Evolutionary conservation across 2,329 filamentous ascomycete species (phyloP).

Genomic region (Cercospora sp.): DNA sequence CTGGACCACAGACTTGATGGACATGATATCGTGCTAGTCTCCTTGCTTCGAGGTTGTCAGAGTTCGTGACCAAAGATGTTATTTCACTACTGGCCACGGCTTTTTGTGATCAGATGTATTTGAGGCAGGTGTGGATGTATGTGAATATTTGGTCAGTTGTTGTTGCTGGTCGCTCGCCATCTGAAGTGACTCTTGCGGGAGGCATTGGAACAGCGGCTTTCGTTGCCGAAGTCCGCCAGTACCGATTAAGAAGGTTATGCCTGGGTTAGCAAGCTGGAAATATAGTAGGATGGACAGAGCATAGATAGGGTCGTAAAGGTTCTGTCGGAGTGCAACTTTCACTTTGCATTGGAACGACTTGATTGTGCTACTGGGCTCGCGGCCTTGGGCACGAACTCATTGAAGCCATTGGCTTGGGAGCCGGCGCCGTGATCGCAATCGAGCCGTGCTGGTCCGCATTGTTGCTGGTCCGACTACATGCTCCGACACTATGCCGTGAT

Average conservation of each 20-base stretch:
- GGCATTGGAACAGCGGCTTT: background rate
- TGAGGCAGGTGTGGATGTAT: background rate
- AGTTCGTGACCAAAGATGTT: too few species aligned
- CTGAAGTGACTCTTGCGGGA: background rate
- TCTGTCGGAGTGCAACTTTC: background rate
- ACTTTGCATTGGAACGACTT: background rate
- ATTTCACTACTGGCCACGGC: too few species aligned
- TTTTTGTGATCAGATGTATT: too few species aligned
- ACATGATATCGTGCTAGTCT: constrained; percentile 11
- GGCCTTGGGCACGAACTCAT: background rate
- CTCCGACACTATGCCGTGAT: background rate
- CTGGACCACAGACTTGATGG: constrained; percentile 47
- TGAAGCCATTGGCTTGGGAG: background rate
- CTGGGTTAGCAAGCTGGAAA: background rate
- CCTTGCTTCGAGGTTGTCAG: background rate
- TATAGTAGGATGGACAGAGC: background rate
- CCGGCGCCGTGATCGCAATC: background rate
- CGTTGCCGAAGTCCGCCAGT: constrained; percentile 9
- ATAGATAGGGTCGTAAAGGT: background rate
- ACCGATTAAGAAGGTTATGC: background rate
- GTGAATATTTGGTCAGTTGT: background rate
- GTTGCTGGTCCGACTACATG: background rate
- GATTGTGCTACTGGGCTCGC: background rate
- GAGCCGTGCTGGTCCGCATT: background rate
- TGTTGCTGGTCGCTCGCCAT: background rate